Percentiles rank a stretch among this genome's conserved stretches.
Conservation (phyloP, 176 grass and related monocot genomes). For the Carex kokanica region DNA sequence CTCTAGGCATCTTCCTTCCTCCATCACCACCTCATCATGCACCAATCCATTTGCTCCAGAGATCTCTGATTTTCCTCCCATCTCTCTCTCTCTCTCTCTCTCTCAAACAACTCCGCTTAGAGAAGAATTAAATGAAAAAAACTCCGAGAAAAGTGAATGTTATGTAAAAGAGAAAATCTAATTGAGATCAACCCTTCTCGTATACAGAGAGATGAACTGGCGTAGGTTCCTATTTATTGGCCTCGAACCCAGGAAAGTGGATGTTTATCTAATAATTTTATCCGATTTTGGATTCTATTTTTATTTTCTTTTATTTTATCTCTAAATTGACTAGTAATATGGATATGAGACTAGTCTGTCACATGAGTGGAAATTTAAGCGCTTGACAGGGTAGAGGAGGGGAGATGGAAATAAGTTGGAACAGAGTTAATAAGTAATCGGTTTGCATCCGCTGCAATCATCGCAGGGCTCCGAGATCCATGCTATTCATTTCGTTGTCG, state of each 20-base stretch:
- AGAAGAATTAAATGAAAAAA: neutral
- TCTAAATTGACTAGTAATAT: constrained; percentile 15
- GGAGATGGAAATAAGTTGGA: neutral
- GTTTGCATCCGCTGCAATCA: neutral
- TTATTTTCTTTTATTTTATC: neutral
- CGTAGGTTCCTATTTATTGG: constrained; percentile 21
- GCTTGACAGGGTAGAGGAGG: neutral
- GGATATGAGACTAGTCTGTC: too few species aligned
- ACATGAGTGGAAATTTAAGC: neutral
- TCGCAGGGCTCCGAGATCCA: neutral
- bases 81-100: too few species aligned
- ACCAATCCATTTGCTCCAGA: constrained; percentile 14
- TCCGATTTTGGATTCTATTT: neutral
- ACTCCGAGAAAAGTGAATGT: neutral
- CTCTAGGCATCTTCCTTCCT: constrained; percentile 4
- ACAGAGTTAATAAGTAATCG: neutral
- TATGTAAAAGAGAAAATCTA: neutral
- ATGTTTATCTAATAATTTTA: neutral
- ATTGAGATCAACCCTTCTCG: neutral
- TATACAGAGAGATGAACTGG: neutral
- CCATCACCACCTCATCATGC: constrained; percentile 20
- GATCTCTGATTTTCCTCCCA: constrained; percentile 24
- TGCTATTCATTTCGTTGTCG: neutral
- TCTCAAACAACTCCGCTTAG: neutral
- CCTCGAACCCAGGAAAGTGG: constrained; percentile 8